These are phyloP conservation scores for Ophiostoma populinum DNA, from an alignment of 2,329 filamentous ascomycete species.

Conservation along the genomic window DNA sequence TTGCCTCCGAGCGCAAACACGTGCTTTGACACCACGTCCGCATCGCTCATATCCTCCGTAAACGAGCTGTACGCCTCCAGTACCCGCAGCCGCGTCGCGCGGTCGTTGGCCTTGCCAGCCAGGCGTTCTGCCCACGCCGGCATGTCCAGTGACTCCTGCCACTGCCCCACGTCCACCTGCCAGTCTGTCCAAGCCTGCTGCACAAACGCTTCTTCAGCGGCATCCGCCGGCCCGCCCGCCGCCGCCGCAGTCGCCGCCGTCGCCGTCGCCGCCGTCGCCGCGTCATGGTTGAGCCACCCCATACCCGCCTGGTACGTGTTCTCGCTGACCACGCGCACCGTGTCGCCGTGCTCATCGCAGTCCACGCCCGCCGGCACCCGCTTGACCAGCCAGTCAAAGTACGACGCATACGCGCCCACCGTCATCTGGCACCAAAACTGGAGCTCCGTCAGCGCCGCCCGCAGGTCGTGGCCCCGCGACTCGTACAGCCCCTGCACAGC, in stretches of 20 bases:
- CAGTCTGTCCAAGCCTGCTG: slow-evolving; percentile 51
- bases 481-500: slow-evolving; percentile 55
- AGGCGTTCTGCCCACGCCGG: slow-evolving; percentile 20
- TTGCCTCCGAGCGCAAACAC: slow-evolving; percentile 25
- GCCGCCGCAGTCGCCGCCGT: slow-evolving; percentile 18
- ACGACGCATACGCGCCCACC: slow-evolving; percentile 73
- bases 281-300: slow-evolving; percentile 56
- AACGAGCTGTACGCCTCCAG: slow-evolving; percentile 37
- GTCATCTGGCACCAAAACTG: slow-evolving; percentile 97
- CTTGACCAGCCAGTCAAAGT: slow-evolving; percentile 76
- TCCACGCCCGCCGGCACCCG: slow-evolving; percentile 59
- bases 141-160: slow-evolving; percentile 27
- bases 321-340: slow-evolving; percentile 63
- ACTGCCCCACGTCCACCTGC: slow-evolving; percentile 44
- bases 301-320: slow-evolving; percentile 63
- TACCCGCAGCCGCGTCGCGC: slow-evolving; percentile 15
- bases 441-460: slow-evolving; percentile 66
- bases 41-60: slow-evolving; percentile 43
- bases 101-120: slow-evolving; percentile 6
- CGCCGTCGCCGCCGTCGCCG: slow-evolving; percentile 21
- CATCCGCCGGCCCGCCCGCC: slow-evolving; percentile 4
- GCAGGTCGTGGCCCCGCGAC: slow-evolving; percentile 53
- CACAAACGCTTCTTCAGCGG: slow-evolving; percentile 42
- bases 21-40: slow-evolving; percentile 40
- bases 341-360: slow-evolving; percentile 46